Base-by-base conservation (phyloP, 305 asterid genomes). In the Galium porrigens region DNA sequence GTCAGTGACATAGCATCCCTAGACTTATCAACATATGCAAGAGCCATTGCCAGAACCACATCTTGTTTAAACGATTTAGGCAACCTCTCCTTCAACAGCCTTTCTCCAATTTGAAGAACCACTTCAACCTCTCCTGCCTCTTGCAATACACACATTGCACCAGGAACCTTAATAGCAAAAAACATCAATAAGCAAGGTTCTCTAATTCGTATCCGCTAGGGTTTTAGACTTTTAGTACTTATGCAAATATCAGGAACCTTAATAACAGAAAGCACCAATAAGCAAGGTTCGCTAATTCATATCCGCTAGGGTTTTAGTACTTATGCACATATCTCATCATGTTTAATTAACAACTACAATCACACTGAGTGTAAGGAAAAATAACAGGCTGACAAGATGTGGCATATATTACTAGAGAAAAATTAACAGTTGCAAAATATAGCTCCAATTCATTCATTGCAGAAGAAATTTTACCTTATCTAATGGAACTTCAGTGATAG, bases 1-100 rank as follows among this genome's bases (percentile, higher is more conserved):
- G 86, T 77, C 64, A 82, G 64, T 30, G 84, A 84, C 99, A 92
- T 92, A 41, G 94, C 89, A 80, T 92, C 95, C 74, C 99, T 83
- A 6, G 99, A 92, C 64, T 85, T 69, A 76, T 92, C 99, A 68
- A 89, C 94, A 74, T 85, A 92, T 9, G 97, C 89, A 55, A 92
- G 99, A 17, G 99, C 87, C 89, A 87, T 80, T 36, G 95, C 88
- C 79, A 92, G 77, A 69, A 92, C 83, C 57, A 92, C 82, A 62
- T 92, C 99, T 82, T 92, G 99, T 80, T 92, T 92, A 77, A 89
- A 89, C 51, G 95, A 77, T 81, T 92, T 92, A 5, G 94, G 95
- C 67, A 92, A 74, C 78, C 95, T 81, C 82, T 92, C 95, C 72
- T 82, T 89, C 75, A 92, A 71, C 85, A 92, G 80, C 75, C 81